Percentiles rank a stretch among this genome's conserved stretches.
These are phyloP conservation scores for Chaetoscypha palmicola DNA, from an alignment of 2,329 filamentous ascomycete species.

Conservation along the genomic window DNA sequence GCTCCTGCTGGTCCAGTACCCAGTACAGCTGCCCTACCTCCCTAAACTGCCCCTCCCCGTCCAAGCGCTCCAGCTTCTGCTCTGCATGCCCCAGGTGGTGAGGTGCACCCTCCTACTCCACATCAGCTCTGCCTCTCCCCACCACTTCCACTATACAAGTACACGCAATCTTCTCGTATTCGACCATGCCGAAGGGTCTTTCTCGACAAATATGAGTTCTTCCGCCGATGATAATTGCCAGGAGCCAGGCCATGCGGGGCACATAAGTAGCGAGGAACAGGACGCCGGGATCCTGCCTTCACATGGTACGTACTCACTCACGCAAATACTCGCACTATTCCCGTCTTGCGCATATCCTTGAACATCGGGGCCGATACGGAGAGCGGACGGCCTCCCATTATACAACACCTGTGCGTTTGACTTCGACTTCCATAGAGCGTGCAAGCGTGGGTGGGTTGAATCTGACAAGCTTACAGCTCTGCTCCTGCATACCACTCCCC, in stretches of 20 bases:
- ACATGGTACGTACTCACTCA: conserved; percentile 34
- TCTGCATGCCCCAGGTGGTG: neutral
- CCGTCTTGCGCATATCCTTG: conserved; percentile 29
- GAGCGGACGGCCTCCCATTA: conserved; percentile 33
- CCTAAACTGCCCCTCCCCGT: neutral
- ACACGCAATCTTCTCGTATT: no score
- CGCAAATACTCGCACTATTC: conserved; percentile 1
- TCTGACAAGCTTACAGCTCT: conserved; percentile 37
- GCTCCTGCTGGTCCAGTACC: neutral
- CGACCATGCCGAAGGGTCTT: conserved; percentile 10
- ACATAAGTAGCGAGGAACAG: conserved; percentile 24
- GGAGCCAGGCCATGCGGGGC: conserved; percentile 19
- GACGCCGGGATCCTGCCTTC: conserved; percentile 37
- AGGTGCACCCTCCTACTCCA: neutral
- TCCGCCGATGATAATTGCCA: conserved; percentile 10
- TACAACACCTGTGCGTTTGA: conserved; percentile 27
- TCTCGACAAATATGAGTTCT: conserved; percentile 16
- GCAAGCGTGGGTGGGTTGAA: neutral
- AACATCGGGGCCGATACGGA: conserved; percentile 37
- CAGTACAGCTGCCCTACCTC: neutral
- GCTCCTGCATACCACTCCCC: conserved; percentile 44
- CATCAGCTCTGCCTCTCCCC: neutral
- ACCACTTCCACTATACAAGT: no score
- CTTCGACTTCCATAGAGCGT: no score
- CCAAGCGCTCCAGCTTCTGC: neutral